These are phyloP conservation scores for Aspergillus incahuasiensis DNA, from an alignment of 495 filamentous ascomycete genomes.

Conservation along the genomic window DNA sequence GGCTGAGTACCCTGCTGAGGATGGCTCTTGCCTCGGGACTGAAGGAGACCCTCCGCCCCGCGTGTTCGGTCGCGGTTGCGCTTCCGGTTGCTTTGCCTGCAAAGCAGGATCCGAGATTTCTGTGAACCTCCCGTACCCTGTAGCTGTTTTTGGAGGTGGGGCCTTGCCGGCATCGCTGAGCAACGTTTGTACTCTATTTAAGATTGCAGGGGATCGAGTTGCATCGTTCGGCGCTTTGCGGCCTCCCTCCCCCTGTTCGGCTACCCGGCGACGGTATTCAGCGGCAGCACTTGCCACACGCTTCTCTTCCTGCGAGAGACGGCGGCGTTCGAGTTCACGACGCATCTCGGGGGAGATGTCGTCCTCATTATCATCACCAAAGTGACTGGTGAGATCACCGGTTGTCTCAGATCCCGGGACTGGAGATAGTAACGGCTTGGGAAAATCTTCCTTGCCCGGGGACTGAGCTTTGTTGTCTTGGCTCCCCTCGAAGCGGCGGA, in stretches of 20 bases:
- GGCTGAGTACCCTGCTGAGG: constrained; percentile 21
- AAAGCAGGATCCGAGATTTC: constrained; percentile 42
- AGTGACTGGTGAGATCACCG: constrained; percentile 40
- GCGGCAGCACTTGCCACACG: constrained; percentile 90
- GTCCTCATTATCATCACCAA: constrained; percentile 58
- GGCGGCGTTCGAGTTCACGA: constrained; percentile 79
- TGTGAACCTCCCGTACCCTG: constrained; percentile 84
- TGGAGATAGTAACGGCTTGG: constrained; percentile 55
- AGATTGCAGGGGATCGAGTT: constrained; percentile 71
- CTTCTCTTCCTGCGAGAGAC: constrained; percentile 83
- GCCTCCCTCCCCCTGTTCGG: constrained; percentile 55
- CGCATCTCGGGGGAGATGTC: constrained; percentile 85
- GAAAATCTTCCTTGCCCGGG: constrained; percentile 38
- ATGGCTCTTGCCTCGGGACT: constrained; percentile 19
- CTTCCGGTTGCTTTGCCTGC: constrained; percentile 37
- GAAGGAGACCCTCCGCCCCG: constrained; percentile 2
- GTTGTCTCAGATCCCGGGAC: constrained; percentile 58
- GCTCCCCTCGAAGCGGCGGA: constrained; percentile 80
- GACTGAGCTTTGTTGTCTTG: constrained; percentile 50
- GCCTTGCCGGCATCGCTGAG: constrained; percentile 72
- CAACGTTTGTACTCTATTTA: constrained; percentile 81
- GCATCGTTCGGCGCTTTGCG: constrained; percentile 40
- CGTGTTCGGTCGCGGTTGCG: constrained; percentile 12
- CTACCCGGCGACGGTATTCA: constrained; percentile 77
- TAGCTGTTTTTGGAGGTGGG: constrained; percentile 63